Conservation (phyloP, 306 rosid genomes). For the Vigna unguiculata region DNA sequence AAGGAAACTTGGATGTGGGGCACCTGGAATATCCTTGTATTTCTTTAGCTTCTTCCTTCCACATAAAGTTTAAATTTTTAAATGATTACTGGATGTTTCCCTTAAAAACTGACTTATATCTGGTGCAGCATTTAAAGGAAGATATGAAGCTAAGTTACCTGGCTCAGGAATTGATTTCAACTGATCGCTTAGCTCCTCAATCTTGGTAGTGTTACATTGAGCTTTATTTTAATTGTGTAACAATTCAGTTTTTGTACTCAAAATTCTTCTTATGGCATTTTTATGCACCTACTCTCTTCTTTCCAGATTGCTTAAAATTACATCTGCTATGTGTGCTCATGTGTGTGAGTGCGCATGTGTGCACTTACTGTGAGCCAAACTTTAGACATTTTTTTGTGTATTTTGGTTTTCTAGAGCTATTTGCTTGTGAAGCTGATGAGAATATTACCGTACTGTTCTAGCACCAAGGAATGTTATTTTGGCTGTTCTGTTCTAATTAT, state of each 20-base stretch:
- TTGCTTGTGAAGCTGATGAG: constrained; percentile 11
- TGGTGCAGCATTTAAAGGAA: constrained; percentile 94
- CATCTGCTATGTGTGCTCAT: not conserved
- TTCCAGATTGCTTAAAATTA: constrained; percentile 10
- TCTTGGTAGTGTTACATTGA: constrained; percentile 74
- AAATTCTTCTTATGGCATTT: constrained; percentile 17
- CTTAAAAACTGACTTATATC: constrained; percentile 39
- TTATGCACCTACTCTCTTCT: constrained; percentile 5
- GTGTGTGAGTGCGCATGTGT: not conserved
- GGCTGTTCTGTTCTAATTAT: not conserved
- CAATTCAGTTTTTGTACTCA: not conserved
- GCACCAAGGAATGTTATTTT: not conserved
- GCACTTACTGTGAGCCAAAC: not conserved
- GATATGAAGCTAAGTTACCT: constrained; percentile 97
- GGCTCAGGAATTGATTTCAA: constrained; percentile 88
- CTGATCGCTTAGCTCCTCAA: constrained; percentile 96
- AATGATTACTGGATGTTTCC: constrained; percentile 26
- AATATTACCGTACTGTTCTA: constrained; percentile 28
- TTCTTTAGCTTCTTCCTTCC: constrained; percentile 28
- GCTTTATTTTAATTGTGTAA: constrained; percentile 47
- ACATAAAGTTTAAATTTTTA: constrained; percentile 25
- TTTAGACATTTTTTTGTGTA: not conserved
- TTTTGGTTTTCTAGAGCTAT: constrained; percentile 23
- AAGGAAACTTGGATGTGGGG: not conserved
- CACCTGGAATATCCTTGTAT: constrained; percentile 28